Conservation (phyloP, 305 asterid species). For the Fraxinus dipetala region DNA sequence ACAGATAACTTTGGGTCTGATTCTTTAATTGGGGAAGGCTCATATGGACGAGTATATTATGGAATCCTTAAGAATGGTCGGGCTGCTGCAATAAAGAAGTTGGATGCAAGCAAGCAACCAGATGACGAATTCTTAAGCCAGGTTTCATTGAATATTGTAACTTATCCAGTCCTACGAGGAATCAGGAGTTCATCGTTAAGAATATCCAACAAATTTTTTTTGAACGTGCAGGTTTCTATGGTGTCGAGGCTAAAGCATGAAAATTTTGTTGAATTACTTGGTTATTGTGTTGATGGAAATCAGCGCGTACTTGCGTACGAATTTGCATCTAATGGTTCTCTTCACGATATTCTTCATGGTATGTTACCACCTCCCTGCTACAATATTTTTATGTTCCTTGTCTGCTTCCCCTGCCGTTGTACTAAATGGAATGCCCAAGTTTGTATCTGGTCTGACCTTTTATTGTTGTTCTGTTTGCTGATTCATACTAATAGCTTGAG, state of each 20-base stretch:
- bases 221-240: conserved; percentile 35
- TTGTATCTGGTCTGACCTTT: not conserved
- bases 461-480: not conserved
- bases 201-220: not conserved
- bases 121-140: conserved; percentile 46
- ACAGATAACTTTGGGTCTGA: conserved; percentile 37
- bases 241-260: conserved; percentile 39
- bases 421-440: not conserved
- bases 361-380: not conserved
- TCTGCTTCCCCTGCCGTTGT: not conserved
- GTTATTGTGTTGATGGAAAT: conserved; percentile 38
- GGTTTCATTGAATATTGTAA: conserved; percentile 24
- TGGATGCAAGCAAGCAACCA: conserved; percentile 43
- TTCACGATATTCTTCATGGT: conserved; percentile 46
- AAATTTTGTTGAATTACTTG: conserved; percentile 36
- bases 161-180: not conserved
- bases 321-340: conserved; percentile 42
- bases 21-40: conserved; percentile 44
- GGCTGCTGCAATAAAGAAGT: conserved; percentile 50
- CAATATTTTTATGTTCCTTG: not conserved
- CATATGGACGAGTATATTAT: conserved; percentile 48
- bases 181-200: not conserved
- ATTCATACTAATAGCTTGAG: not conserved
- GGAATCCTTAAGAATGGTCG: conserved; percentile 34
- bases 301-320: conserved; percentile 39